Evolutionary conservation across 169 alveolate species (phyloP), one percentile per base, ranked within the genome.

Genomic region (Cryptosporidium felis): DNA sequence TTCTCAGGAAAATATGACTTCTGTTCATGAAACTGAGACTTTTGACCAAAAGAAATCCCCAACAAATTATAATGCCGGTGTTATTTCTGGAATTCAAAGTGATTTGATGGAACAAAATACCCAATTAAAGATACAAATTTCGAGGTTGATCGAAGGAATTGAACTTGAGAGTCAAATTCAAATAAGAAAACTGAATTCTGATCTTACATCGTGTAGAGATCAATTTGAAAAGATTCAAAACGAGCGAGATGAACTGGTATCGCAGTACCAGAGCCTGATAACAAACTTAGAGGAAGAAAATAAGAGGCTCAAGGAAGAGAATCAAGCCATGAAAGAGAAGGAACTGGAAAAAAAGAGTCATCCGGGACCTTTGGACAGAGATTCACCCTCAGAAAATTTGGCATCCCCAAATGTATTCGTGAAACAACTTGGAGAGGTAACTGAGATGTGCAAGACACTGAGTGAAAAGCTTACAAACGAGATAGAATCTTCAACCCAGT

Each of bases 381-480:
- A n/a, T n/a, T n/a, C n/a, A n/a, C n/a, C n/a, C n/a, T n/a, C n/a
- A n/a, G n/a, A n/a, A n/a, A n/a, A n/a, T n/a, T n/a, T n/a, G n/a
- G n/a, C n/a, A n/a, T n/a, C n/a, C 30, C 46, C 66, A 38, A 46
- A 42, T 47, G 32, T 53, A 44, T 65, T 65, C 49, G 56, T 53
- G 5, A 74, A 56, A 3, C 85, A 74, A 21, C 42, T 74, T 28
- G 59, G 59, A 2, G 74, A 74, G 14, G 67, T 74, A 18, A 49
- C 85, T 6, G 85, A 74, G 32, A 58, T 74, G 49, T 74, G 85
- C 38, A 74, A 74, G 41, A 49, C 85, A 0, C 41, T 74, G 14
- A 74, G 85, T 58, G 85, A 74, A 38, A 74, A 53, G n/a, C 59
- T 74, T n/a, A 74, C 85, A 21, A 53, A 36, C 23, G 85, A 74